Conservation (phyloP, 129 eudicot species). For the Saposhnikovia divaricata region DNA sequence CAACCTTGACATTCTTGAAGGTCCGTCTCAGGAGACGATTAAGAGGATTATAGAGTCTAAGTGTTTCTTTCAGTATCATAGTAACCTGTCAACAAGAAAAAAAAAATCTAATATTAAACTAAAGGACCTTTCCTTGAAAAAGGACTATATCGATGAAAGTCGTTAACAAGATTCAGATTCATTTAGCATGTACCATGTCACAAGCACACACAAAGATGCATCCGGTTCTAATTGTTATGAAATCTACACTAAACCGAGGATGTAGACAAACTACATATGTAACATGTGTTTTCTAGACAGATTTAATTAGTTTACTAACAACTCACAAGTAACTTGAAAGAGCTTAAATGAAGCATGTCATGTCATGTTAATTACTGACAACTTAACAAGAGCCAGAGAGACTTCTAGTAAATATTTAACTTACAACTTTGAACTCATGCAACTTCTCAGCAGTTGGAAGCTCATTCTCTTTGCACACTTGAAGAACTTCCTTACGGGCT, state of each 20-base stretch:
- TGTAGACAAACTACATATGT: not conserved
- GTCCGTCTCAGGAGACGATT: not conserved
- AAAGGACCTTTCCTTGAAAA: not conserved
- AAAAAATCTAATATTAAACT: no score
- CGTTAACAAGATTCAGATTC: not conserved
- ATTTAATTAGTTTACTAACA: not conserved
- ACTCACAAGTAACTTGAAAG: not conserved
- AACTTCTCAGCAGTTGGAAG: not conserved
- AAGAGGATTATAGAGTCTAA: not conserved
- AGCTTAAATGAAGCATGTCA: not conserved
- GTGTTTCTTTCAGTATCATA: not conserved
- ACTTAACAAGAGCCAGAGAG: not conserved
- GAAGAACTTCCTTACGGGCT: not conserved
- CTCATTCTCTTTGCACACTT: not conserved
- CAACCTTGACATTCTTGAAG: constrained; percentile 4
- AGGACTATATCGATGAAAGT: not conserved
- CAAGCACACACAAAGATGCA: not conserved
- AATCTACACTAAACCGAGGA: not conserved
- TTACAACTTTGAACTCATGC: not conserved
- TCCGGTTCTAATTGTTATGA: not conserved
- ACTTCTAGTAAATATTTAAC: not conserved
- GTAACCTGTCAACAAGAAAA: not conserved
- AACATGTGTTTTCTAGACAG: not conserved
- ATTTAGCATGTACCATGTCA: no score
- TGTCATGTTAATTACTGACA: not conserved